These are phyloP conservation scores for Botrytis byssoidea DNA, from an alignment of 2,329 filamentous ascomycete genomes.

Conservation along the genomic window DNA sequence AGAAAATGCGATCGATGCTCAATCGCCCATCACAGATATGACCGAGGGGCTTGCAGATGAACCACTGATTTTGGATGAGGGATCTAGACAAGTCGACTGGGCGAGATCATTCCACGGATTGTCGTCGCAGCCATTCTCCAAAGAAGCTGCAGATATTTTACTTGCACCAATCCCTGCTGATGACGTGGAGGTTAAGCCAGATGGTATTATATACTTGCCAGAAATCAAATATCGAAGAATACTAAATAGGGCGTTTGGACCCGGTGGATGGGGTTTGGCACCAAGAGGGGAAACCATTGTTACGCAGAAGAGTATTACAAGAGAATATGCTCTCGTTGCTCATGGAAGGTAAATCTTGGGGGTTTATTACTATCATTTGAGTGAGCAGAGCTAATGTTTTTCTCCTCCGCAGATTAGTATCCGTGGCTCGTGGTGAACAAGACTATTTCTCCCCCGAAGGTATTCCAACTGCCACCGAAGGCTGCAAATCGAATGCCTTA, in stretches of 20 bases:
- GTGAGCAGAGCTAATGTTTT: constrained; percentile 23
- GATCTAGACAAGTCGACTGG: constrained; percentile 65
- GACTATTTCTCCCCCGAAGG: constrained; percentile 87
- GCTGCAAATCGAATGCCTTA: constrained; percentile 95
- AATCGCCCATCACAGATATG: constrained; percentile 42
- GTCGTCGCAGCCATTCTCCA: constrained; percentile 60
- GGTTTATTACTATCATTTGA: neutral
- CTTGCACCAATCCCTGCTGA: constrained; percentile 62
- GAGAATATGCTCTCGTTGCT: constrained; percentile 89
- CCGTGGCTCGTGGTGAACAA: constrained; percentile 90
- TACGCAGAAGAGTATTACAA: constrained; percentile 58
- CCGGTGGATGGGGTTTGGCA: constrained; percentile 92
- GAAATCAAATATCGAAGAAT: constrained; percentile 98
- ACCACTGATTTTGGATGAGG: constrained; percentile 47
- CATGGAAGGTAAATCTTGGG: constrained; percentile 69
- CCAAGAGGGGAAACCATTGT: constrained; percentile 77
- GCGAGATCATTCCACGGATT: constrained; percentile 69
- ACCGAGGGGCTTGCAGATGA: constrained; percentile 52
- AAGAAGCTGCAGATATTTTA: constrained; percentile 61
- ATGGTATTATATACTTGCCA: constrained; percentile 92
- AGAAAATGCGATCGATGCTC: constrained; percentile 53
- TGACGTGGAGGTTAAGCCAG: constrained; percentile 95
- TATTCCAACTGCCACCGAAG: constrained; percentile 91
- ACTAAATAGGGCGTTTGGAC: constrained; percentile 86
- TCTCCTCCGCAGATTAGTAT: constrained; percentile 66